phyloP scores from a whole-genome alignment of 805 yeast genomes.

The Saccharomycopsis microspora region DNA sequence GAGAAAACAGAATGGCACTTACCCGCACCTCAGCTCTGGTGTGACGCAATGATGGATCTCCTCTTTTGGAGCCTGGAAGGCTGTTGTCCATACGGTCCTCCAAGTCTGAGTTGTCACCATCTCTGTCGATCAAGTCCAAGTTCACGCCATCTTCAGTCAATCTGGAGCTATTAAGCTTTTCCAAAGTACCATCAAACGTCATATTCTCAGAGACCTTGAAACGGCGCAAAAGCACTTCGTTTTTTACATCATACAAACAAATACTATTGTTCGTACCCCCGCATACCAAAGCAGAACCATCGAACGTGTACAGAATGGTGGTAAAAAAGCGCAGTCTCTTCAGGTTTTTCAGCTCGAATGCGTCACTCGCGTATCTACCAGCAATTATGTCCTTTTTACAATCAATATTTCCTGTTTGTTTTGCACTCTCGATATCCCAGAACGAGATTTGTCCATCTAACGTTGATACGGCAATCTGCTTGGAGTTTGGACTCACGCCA shows the following conservation, averaged over 20 bases:
- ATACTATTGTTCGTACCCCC: constrained; percentile 90
- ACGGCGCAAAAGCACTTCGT: constrained; percentile 74
- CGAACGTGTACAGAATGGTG: constrained; percentile 74
- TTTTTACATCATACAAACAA: constrained; percentile 81
- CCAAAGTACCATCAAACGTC: constrained; percentile 82
- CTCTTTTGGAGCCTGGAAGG: constrained; percentile 79
- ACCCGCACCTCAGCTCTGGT: constrained; percentile 78
- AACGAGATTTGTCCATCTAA: constrained; percentile 78
- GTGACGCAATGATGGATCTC: constrained; percentile 60
- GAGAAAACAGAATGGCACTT: constrained; percentile 70
- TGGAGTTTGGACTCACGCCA: constrained; percentile 87
- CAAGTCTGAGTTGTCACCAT: constrained; percentile 76
- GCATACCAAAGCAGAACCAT: constrained; percentile 79
- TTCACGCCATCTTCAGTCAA: constrained; percentile 72
- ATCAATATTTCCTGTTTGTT: constrained; percentile 74
- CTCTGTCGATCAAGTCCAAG: constrained; percentile 66
- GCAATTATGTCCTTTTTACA: constrained; percentile 77
- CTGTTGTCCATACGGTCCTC: constrained; percentile 69
- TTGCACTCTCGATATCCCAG: constrained; percentile 75
- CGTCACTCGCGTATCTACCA: constrained; percentile 75
- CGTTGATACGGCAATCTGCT: constrained; percentile 78
- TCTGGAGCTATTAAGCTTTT: constrained; percentile 63
- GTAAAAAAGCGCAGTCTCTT: constrained; percentile 78
- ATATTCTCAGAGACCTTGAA: constrained; percentile 82
- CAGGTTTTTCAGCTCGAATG: constrained; percentile 72